These are phyloP conservation scores for Mycena venus DNA, from an alignment of 768 basidiomycete species.

Conservation along the genomic window DNA sequence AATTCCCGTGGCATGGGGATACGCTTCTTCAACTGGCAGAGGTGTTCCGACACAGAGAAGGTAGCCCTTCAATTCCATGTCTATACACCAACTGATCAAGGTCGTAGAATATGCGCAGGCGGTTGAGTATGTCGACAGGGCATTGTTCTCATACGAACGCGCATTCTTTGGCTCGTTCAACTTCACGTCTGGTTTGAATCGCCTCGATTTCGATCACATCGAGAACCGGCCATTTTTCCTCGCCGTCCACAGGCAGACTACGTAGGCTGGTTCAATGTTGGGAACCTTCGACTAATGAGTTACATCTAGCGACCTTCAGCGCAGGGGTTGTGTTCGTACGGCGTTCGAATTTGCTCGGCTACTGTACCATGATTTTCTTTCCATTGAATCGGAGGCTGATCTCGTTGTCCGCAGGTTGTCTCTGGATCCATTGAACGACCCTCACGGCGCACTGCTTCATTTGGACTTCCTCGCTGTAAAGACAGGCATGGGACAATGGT, in stretches of 20 bases:
- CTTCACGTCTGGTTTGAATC: constrained; percentile 83
- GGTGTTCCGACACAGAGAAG: constrained; percentile 89
- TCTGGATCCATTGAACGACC: constrained; percentile 90
- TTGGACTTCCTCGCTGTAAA: constrained; percentile 91
- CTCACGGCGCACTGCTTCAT: constrained; percentile 87
- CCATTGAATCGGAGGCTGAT: not conserved
- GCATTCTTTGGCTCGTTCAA: constrained; percentile 90
- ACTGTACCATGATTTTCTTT: constrained; percentile 57
- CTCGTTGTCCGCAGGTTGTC: constrained; percentile 44
- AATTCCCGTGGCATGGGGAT: constrained; percentile 93
- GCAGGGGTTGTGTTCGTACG: constrained; percentile 91
- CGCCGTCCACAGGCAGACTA: constrained; percentile 85
- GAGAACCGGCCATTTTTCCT: constrained; percentile 96
- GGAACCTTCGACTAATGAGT: not conserved
- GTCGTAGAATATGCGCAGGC: constrained; percentile 82
- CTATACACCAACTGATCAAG: not conserved
- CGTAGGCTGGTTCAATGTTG: constrained; percentile 60
- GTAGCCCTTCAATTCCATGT: constrained; percentile 51
- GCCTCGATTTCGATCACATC: constrained; percentile 90
- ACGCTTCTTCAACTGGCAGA: constrained; percentile 90
- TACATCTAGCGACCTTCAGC: constrained; percentile 76
- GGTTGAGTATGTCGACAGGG: constrained; percentile 91
- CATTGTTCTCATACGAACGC: constrained; percentile 93
- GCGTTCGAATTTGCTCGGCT: constrained; percentile 94
- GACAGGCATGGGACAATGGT: constrained; percentile 83